phyloP scores from a whole-genome alignment of 148 eudicot species.

The Vaccinium darrowii region DNA sequence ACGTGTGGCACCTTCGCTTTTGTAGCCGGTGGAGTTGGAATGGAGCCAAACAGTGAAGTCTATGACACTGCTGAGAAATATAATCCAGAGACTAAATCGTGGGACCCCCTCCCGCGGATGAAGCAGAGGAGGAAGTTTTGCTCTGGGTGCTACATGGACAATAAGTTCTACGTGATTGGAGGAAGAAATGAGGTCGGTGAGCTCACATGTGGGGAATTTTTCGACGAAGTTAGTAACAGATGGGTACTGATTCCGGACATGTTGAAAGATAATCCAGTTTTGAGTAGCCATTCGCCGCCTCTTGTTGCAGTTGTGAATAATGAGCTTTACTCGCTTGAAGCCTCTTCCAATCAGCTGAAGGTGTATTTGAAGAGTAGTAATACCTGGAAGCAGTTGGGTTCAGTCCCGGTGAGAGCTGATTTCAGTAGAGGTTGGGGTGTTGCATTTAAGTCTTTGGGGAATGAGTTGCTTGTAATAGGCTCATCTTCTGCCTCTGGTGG shows the following conservation, averaged over 20 bases:
- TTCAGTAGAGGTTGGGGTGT: slow-evolving; percentile 73
- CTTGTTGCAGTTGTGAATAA: slow-evolving; percentile 71
- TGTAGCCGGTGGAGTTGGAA: slow-evolving; percentile 64
- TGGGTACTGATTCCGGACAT: slow-evolving; percentile 63
- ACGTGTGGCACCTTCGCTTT: slow-evolving; percentile 52
- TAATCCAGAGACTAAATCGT: slow-evolving; percentile 38
- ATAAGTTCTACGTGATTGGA: slow-evolving; percentile 64
- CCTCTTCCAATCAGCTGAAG: slow-evolving; percentile 59
- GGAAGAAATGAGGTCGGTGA: slow-evolving; percentile 40
- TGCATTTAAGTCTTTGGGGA: slow-evolving; percentile 73
- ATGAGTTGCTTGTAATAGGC: slow-evolving; percentile 69
- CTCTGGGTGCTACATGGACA: slow-evolving; percentile 72
- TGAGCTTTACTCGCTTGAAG: slow-evolving; percentile 55
- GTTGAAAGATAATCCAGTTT: slow-evolving; percentile 46
- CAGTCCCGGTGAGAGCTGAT: slow-evolving; percentile 64
- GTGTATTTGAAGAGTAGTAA: slow-evolving; percentile 58
- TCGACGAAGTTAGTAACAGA: slow-evolving; percentile 34
- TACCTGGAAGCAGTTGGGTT: slow-evolving; percentile 65
- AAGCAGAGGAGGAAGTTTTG: slow-evolving; percentile 51
- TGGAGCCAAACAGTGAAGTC: slow-evolving; percentile 18
- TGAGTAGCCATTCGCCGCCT: slow-evolving; percentile 58
- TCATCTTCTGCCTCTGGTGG: slow-evolving; percentile 27
- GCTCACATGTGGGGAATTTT: slow-evolving; percentile 69
- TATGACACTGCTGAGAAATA: slow-evolving; percentile 37
- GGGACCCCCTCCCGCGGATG: slow-evolving; percentile 72